Base-by-base conservation (phyloP, 306 rosid genomes). In the Quercus dentata region DNA sequence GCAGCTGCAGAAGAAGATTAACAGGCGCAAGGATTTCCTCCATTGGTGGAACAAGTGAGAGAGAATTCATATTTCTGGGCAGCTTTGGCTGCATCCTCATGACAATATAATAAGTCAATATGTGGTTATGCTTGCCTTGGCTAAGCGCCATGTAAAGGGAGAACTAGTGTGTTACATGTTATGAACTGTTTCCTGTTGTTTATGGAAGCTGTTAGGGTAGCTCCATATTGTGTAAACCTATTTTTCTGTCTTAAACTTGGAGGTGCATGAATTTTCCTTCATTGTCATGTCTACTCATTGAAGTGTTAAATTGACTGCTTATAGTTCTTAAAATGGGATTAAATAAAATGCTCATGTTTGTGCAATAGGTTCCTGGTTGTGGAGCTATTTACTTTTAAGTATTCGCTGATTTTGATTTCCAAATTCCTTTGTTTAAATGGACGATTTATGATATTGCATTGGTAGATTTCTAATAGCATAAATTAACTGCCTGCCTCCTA, bases 1-100 rank as follows among this genome's bases (percentile, higher is more conserved):
- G 72, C 99, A 95, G 90, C 86, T 95, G 82, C 99, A 95, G 91
- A 93, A 96, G 94, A 95, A 93, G 89, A 96, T 93, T 85, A 90
- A 89, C 79, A 89, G 99, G 88, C 98, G 98, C 86, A 96, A 93
- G 83, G 99, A 96, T 87, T 96, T 96, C 87, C 96, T 88, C 80
- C 83, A 79, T 33, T 96, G 98, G 99, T 96, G 99, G 98, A 91
- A 94, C 78, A 88, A 89, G 90, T 93, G 90, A 96, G 89, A 96
- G 84, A 84, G n/a, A 79, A 9, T 74, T 57, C 62, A 35, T 61
- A 14, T 81, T 15, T 81, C 80, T 68, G 78, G 51, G 73, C 77
- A 59, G 72, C 80, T 81, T 65, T 77, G 75, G 84, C 78, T 79
- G 71, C 75, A 74, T 81, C 85, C 80, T 74, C 73, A 83, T 85